A percentile compares a stretch with the other conserved stretches of the same genome.
phyloP scores from a whole-genome alignment of 2,329 filamentous ascomycete species.

The Talaromyces piceae region DNA sequence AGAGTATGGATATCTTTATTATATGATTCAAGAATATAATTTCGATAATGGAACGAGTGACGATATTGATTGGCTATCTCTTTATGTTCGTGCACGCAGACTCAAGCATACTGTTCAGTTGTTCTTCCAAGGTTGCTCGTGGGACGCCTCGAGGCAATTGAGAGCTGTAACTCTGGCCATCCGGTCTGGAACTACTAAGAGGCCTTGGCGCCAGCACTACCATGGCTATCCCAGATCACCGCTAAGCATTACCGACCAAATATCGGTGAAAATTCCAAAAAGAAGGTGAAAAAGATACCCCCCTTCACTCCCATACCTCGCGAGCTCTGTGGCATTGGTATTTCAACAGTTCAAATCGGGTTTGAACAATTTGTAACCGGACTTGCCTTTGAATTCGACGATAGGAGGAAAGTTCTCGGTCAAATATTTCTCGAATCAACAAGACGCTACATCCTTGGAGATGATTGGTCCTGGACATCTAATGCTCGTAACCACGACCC shows the following conservation, averaged over 20 bases:
- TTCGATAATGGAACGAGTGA: not conserved
- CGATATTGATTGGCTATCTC: not conserved
- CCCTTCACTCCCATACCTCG: no score
- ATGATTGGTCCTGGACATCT: not conserved
- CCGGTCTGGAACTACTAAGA: not conserved
- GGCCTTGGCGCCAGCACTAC: not conserved
- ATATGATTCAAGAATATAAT: not conserved
- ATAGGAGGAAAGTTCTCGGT: not conserved
- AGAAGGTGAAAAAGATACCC: not conserved
- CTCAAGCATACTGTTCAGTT: not conserved
- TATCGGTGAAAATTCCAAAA: not conserved
- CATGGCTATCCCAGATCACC: not conserved
- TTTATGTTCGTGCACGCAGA: not conserved
- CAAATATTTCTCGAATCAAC: not conserved
- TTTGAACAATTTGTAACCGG: not conserved
- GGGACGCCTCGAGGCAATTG: not conserved
- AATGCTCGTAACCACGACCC: no score
- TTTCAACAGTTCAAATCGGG: not conserved
- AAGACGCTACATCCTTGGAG: not conserved
- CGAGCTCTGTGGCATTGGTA: not conserved
- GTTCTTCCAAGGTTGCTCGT: not conserved
- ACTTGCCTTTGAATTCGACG: not conserved
- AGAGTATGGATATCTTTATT: slow-evolving; percentile 7
- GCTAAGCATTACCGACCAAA: not conserved
- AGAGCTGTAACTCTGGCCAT: not conserved